A percentile compares a stretch with the other conserved stretches of the same genome.
These are phyloP conservation scores for Serendipita sp. DNA, from an alignment of 768 basidiomycete species.

Conservation along the genomic window DNA sequence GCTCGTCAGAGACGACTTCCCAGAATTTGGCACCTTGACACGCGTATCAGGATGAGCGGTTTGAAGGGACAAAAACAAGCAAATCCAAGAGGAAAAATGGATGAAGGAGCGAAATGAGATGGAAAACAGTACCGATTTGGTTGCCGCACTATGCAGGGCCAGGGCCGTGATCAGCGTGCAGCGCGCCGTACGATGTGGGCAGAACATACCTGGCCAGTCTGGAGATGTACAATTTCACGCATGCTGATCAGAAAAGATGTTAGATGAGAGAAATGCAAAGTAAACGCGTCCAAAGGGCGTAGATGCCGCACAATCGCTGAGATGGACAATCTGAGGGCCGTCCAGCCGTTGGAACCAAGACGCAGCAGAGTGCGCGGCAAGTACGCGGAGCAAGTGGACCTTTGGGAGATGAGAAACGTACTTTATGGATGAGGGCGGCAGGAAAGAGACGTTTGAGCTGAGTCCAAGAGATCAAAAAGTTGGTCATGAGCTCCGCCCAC, in stretches of 20 bases:
- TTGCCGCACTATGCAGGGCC: conserved; percentile 65
- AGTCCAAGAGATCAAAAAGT: background rate
- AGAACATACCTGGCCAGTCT: conserved; percentile 81
- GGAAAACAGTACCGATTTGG: conserved; percentile 78
- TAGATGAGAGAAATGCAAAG: background rate
- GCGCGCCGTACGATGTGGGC: conserved; percentile 1
- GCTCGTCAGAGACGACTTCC: conserved; percentile 98
- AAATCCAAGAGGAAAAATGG: background rate
- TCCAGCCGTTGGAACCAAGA: background rate
- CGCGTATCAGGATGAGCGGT: conserved; percentile 14
- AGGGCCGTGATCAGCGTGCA: background rate
- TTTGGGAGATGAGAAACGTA: background rate
- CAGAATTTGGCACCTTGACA: conserved; percentile 78
- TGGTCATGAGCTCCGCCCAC: background rate
- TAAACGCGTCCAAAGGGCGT: background rate
- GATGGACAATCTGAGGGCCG: background rate
- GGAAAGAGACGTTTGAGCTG: conserved; percentile 5
- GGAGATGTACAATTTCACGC: conserved; percentile 99
- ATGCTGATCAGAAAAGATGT: conserved; percentile 38
- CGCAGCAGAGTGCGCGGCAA: background rate
- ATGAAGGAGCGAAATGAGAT: background rate
- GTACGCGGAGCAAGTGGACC: background rate
- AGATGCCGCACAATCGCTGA: conserved; percentile 2
- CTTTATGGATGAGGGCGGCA: background rate
- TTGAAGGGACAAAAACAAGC: conserved; percentile 13